Base-by-base conservation (phyloP, 805 yeast species). In the Hanseniaspora hatyaiensis region DNA sequence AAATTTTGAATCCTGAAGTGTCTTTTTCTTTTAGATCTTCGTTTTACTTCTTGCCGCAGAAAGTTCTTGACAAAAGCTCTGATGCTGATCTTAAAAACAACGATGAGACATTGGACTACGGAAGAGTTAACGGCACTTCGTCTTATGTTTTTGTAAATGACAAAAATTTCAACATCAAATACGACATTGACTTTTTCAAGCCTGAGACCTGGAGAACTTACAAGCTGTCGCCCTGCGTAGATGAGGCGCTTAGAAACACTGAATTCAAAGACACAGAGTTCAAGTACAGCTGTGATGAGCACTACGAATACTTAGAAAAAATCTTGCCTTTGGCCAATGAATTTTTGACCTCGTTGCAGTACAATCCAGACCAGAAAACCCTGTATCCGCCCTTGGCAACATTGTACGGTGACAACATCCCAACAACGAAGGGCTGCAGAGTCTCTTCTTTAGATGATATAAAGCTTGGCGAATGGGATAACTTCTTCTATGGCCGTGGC, bases 21-120 rank as follows among this genome's bases (percentile, higher is more conserved):
- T 86, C 82, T 56, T 88, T 88, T 61, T 76, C 84, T 68, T 85
- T 87, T 94, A 73, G 96, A 59, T 79, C 88, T 34, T 76, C 87
- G 42, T 87, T 75, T 63, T 71, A 76, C 30, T 87, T 88, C 60
- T 62, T 88, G 29, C 96, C 96, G 0, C 48, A 44, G 23, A 44
- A 37, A 31, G 34, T 30, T 1, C 19, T 28, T 11, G 6, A 33
- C n/a, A 19, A 34, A n/a, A 22, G 6, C 15, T 4, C 26, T 11
- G 61, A 75, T n/a, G n/a, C n/a, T n/a, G n/a, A n/a, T n/a, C n/a
- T n/a, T n/a, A 16, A 71, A 6, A 26, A 26, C 78, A 86, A 15
- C 6, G 43, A 30, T 18, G 43, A 40, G 5, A 40, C 43, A 6
- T 8, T 16, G 6, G 37, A 23, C 3, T 44, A 44, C 23, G 48